Conservation (phyloP, 768 basidiomycete species). For the Mycena maculata region DNA sequence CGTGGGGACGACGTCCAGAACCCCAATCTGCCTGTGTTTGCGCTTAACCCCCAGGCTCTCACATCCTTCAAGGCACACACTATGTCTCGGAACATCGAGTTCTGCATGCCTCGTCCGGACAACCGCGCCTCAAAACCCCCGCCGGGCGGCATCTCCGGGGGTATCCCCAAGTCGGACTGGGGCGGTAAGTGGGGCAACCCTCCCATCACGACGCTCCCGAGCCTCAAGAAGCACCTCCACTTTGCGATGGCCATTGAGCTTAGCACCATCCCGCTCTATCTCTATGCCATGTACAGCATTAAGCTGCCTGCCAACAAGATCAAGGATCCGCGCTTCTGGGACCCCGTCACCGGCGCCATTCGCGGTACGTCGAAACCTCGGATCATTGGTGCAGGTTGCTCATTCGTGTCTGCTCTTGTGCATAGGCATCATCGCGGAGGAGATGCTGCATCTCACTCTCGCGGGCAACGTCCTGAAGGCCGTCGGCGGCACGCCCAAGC, state of each 20-base stretch:
- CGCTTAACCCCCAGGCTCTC: slow-evolving; percentile 7
- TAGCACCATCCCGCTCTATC: slow-evolving; percentile 41
- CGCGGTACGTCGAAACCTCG: slow-evolving; percentile 1
- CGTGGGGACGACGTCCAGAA: background rate
- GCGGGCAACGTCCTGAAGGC: slow-evolving; percentile 41
- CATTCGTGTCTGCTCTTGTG: background rate
- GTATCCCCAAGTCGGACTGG: background rate
- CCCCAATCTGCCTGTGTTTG: slow-evolving; percentile 3
- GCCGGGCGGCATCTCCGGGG: background rate
- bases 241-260: slow-evolving; percentile 41
- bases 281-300: slow-evolving; percentile 42
- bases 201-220: slow-evolving; percentile 3
- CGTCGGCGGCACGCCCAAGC: slow-evolving; percentile 36
- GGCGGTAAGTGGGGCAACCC: background rate
- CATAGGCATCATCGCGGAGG: slow-evolving; percentile 40
- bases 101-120: slow-evolving; percentile 6
- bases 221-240: slow-evolving; percentile 35
- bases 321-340: slow-evolving; percentile 32
- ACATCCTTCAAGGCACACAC: slow-evolving; percentile 3
- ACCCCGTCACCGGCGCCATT: slow-evolving; percentile 18
- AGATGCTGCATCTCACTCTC: slow-evolving; percentile 44
- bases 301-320: slow-evolving; percentile 21
- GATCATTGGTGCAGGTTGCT: background rate
- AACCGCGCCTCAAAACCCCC: background rate
- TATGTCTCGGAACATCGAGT: slow-evolving; percentile 3